Conservation (phyloP, 1,139 yeast species). For the Scheffersomyces parashehatae region DNA sequence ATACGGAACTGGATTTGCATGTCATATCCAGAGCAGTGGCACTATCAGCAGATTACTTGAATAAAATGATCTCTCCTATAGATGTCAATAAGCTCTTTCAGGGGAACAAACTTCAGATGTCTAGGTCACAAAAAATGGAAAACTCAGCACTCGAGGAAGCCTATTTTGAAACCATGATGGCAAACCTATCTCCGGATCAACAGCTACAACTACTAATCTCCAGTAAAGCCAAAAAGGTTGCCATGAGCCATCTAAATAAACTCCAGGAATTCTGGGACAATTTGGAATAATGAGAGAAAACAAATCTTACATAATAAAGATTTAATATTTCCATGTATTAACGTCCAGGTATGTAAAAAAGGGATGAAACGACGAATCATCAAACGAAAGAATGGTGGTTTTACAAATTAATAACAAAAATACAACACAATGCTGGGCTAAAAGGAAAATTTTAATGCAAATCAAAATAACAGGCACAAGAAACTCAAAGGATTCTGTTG, state of each 20-base stretch:
- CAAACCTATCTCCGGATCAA: constrained; percentile 21
- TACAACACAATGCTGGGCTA: too few species aligned
- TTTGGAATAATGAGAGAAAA: too few species aligned
- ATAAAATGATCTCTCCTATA: constrained; percentile 29
- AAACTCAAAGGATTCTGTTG: constrained; percentile 26
- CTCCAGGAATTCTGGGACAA: constrained; percentile 9
- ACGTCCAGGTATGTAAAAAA: neutral
- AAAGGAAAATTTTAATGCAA: too few species aligned
- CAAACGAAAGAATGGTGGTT: neutral
- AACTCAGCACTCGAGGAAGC: constrained; percentile 11
- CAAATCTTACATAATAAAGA: too few species aligned
- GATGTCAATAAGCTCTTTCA: constrained; percentile 19
- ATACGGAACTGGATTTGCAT: constrained; percentile 37
- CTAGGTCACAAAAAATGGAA: constrained; percentile 12
- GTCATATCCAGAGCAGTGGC: constrained; percentile 34
- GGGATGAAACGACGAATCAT: neutral
- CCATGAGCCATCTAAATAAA: constrained; percentile 8
- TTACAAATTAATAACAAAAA: neutral
- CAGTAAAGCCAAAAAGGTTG: constrained; percentile 4
- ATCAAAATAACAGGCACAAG: constrained; percentile 1
- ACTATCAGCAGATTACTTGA: constrained; percentile 27
- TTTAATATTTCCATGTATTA: too few species aligned
- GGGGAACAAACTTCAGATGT: constrained; percentile 2
- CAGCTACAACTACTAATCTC: constrained; percentile 22
- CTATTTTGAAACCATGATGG: constrained; percentile 10